phyloP scores from a whole-genome alignment of 345 rosid species.

The Streptanthus diversifolius region DNA sequence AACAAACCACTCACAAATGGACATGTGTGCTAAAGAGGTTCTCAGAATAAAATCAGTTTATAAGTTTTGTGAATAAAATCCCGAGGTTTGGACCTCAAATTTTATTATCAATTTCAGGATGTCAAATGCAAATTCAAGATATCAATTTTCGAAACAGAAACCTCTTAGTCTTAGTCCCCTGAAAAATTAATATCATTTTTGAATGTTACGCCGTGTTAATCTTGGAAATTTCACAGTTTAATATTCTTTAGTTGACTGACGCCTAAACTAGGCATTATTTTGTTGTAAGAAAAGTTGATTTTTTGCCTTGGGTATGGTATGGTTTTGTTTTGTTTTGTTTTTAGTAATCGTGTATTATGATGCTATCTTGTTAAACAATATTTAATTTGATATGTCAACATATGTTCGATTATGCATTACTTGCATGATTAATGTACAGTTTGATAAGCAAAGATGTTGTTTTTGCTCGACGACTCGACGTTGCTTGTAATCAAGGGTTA shows the following conservation, averaged over 20 bases:
- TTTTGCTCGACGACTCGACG: conserved; percentile 7
- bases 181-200: background rate
- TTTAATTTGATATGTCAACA: conserved; percentile 14
- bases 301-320: background rate
- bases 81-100: background rate
- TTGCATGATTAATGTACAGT: conserved; percentile 28
- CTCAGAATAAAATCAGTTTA: background rate
- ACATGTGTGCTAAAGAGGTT: too few relatives aligned
- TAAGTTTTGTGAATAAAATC: background rate
- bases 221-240: background rate
- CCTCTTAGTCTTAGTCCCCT: background rate
- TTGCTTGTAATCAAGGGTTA: conserved; percentile 36
- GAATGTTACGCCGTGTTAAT: background rate
- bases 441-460: conserved; percentile 10
- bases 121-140: conserved; percentile 12
- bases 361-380: conserved; percentile 1
- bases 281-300: background rate
- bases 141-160: background rate
- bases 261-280: background rate
- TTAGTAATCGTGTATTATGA: conserved; percentile 12
- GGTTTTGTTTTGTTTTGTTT: background rate
- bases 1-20: too few relatives aligned
- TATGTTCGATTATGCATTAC: conserved; percentile 24
- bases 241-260: background rate
- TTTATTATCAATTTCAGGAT: background rate